Evolutionary conservation across 73 alveolate genomes (phyloP), one percentile per base, ranked within the genome.

Genomic region (Durusdinium trenchii): DNA sequence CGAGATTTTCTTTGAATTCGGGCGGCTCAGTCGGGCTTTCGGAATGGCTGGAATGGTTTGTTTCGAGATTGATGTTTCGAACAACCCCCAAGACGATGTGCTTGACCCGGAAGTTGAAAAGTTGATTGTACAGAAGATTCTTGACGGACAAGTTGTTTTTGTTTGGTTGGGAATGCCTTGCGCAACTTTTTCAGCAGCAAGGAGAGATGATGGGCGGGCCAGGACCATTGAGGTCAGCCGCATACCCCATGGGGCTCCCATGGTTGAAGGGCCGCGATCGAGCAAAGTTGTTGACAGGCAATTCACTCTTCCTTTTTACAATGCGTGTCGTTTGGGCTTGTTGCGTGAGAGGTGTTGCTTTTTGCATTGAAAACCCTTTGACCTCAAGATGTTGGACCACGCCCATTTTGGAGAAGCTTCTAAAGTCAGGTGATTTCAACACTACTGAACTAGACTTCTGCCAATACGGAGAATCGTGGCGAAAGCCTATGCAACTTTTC

Each of bases 151-250:
- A 6, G 46, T 81, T n/a, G 23, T 7, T 1, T 23, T 83, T 38
- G 36, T 83, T 1, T 83, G 94, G 94, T 26, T 83, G 51, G 94
- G 94, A 3, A 83, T 83, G 94, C 94, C 94, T 1, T 83, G 94
- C 76, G 23, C 76, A 0, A 83, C 78, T n/a, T 83, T 83, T 32
- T 50, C 78, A 35, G 40, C 51, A 32, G 94, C 94, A 7, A 47
- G 94, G 20, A 62, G 90, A 4, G 32, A 83, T n/a, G 76, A 52
- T 50, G 94, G 94, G 0, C 4, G 90, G 90, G 3, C 90, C 90
- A 1, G 67, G 67, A 43, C 90, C 90, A 26, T 23, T 79, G 23
- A 42, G 90, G 0, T 46, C 47, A 26, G 90, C 43, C 18, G 45
- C 46, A 3, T 47, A 7, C 26, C 90, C 90, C 28, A 79, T 79